These are phyloP conservation scores for Phytophthora hibernalis DNA, from an alignment of 352 stramenopile genomes.

Conservation along the genomic window DNA sequence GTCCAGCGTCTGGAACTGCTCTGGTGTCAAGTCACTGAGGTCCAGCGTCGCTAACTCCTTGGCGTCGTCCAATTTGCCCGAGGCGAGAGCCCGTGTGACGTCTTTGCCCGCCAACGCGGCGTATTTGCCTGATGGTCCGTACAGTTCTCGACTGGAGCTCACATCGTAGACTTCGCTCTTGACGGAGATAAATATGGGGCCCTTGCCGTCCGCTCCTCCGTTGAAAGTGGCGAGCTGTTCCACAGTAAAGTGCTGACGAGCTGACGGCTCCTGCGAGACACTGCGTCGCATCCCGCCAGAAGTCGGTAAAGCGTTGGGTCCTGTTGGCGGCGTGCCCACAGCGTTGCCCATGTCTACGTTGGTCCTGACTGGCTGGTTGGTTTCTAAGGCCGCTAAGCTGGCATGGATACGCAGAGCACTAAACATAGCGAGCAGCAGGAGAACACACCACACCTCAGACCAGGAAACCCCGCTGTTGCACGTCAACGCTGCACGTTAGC, in stretches of 20 bases:
- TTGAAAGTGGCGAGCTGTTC: slow-evolving; percentile 88
- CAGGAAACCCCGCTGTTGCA: slow-evolving; percentile 9
- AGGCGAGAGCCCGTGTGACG: slow-evolving; percentile 89
- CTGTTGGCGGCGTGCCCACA: slow-evolving; percentile 36
- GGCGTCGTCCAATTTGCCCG: slow-evolving; percentile 80
- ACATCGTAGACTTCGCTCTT: slow-evolving; percentile 95
- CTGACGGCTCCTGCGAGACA: slow-evolving; percentile 6
- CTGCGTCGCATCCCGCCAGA: slow-evolving; percentile 19
- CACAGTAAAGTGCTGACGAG: slow-evolving; percentile 72
- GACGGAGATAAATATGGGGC: slow-evolving; percentile 92
- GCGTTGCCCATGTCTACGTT: slow-evolving; percentile 39
- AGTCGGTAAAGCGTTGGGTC: slow-evolving; percentile 22
- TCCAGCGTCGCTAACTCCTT: slow-evolving; percentile 62
- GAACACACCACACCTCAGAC: neutral
- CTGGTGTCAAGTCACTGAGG: slow-evolving; percentile 49
- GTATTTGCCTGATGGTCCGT: slow-evolving; percentile 89
- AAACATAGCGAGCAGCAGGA: slow-evolving; percentile 31
- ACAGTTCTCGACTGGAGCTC: slow-evolving; percentile 85
- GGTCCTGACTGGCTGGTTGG: slow-evolving; percentile 6
- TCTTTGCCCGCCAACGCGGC: slow-evolving; percentile 92
- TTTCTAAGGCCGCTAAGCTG: slow-evolving; percentile 10
- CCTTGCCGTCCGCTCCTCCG: slow-evolving; percentile 57
- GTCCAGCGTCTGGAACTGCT: slow-evolving; percentile 47
- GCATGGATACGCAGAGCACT: slow-evolving; percentile 24
- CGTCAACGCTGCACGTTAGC: slow-evolving; percentile 18